phyloP scores from a whole-genome alignment of 257 asterid genomes.

The Solanum gandarillasii region DNA sequence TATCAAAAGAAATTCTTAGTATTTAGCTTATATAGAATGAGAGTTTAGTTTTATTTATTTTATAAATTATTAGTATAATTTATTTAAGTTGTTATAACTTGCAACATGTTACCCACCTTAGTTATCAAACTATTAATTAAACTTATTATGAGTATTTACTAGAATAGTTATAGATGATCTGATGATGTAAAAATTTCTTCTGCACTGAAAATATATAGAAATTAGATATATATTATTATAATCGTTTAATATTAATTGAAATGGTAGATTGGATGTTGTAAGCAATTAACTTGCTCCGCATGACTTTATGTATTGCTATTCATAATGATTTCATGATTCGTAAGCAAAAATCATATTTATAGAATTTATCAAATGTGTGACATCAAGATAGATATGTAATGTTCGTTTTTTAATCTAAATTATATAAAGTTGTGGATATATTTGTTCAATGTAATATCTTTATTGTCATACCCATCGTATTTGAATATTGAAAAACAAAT shows the following conservation, averaged over 20 bases:
- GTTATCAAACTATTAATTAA: neutral
- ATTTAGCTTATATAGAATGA: neutral
- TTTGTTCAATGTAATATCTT: neutral
- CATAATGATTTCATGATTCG: neutral
- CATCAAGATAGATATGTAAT: neutral
- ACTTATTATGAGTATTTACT: neutral
- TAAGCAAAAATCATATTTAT: neutral
- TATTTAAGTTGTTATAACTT: neutral
- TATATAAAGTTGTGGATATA: neutral
- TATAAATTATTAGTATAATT: neutral
- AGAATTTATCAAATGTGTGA: neutral
- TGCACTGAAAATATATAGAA: rapidly evolving
- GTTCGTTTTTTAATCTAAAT: neutral
- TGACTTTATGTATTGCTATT: neutral
- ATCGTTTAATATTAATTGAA: neutral
- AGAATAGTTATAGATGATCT: neutral
- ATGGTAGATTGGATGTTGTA: neutral
- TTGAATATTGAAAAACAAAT: neutral
- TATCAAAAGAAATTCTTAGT: neutral
- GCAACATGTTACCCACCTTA: neutral
- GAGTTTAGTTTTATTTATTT: neutral
- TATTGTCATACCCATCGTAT: neutral
- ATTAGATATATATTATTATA: neutral
- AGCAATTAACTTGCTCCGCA: neutral
- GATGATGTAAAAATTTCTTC: too few species aligned